Evolutionary conservation across 2,329 filamentous ascomycete genomes (phyloP).

Genomic region (Aspergillus neoniger): DNA sequence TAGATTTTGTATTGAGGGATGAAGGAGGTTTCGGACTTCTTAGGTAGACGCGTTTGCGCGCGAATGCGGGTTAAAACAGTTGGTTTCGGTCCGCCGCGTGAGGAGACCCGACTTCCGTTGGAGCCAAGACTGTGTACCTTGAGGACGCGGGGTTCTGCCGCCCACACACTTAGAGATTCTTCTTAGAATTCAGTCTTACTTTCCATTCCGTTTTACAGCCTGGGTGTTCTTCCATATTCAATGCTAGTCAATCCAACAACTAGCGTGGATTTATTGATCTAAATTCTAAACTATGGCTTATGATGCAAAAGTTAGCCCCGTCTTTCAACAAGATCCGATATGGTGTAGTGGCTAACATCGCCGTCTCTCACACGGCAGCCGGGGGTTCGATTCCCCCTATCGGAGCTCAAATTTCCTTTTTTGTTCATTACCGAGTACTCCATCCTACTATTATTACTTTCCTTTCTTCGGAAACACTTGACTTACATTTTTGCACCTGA

Average conservation of each 20-base stretch:
- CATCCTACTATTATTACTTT: background rate
- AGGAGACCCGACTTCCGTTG: conserved; percentile 3
- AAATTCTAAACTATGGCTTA: no score
- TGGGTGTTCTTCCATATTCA: background rate
- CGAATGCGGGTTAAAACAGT: conserved; percentile 8
- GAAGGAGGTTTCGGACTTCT: conserved; percentile 1
- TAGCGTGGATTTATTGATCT: background rate
- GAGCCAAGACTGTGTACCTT: conserved; percentile 8
- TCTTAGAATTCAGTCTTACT: background rate
- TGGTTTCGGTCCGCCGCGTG: conserved; percentile 5
- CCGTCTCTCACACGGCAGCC: conserved; percentile 25
- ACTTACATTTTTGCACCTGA: background rate
- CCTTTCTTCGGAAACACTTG: background rate
- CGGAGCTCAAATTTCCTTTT: conserved; percentile 9
- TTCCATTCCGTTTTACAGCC: background rate
- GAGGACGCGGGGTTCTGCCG: background rate
- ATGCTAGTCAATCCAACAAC: background rate
- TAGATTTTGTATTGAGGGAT: background rate
- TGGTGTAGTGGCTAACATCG: conserved; percentile 28
- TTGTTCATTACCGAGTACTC: background rate
- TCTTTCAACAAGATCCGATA: conserved; percentile 16
- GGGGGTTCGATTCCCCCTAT: conserved; percentile 21
- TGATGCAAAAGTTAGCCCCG: no score
- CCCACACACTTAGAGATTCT: no score
- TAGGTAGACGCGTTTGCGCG: conserved; percentile 23